Conservation (phyloP, 306 rosid species). For the Prinsepia uniflora region DNA sequence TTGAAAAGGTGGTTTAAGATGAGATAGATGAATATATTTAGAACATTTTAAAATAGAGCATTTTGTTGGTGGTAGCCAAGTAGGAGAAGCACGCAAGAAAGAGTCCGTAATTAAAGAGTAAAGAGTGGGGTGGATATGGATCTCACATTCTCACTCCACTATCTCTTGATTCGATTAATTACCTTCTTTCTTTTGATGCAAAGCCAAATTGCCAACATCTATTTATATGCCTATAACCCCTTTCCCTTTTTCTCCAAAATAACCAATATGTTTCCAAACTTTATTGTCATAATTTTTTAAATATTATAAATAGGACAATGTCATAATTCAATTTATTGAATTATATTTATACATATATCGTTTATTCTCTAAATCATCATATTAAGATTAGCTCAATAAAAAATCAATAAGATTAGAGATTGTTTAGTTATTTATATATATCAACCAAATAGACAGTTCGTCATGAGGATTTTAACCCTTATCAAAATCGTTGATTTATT, state of each 20-base stretch:
- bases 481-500: too few species aligned
- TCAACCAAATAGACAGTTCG: too few species aligned
- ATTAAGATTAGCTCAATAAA: too few species aligned
- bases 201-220: background rate
- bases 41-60: background rate
- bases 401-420: too few species aligned
- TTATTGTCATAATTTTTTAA: background rate
- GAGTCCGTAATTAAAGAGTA: background rate
- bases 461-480: too few species aligned
- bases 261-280: conserved; percentile 26
- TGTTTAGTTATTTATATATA: too few species aligned
- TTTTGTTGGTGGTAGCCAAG: conserved; percentile 45
- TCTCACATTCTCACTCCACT: conserved; percentile 31
- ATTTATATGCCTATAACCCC: conserved; percentile 13
- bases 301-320: too few species aligned
- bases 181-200: conserved; percentile 33
- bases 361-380: too few species aligned
- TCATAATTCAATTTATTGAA: too few species aligned
- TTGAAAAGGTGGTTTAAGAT: too few species aligned
- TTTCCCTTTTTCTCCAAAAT: conserved; percentile 16
- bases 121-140: conserved; percentile 29
- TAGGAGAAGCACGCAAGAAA: conserved; percentile 36
- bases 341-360: too few species aligned
- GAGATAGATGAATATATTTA: too few species aligned
- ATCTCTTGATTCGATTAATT: conserved; percentile 28